Conservation (phyloP, 139 green algal genomes). For the Zygnema cylindricum region DNA sequence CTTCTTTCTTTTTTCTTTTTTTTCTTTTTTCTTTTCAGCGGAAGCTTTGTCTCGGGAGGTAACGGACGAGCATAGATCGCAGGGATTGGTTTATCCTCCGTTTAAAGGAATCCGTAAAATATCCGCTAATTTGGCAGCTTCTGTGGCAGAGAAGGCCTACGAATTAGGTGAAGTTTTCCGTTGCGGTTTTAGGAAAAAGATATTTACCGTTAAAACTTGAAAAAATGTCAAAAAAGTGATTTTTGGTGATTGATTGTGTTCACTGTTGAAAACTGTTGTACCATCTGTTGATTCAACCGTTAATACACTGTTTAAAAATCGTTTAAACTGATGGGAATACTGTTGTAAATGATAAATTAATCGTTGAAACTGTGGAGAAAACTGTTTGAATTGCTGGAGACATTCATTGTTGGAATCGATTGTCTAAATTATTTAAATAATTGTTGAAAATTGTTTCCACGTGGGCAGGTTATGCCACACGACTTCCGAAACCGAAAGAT, state of each 20-base stretch:
- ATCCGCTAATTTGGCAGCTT: conserved; percentile 33
- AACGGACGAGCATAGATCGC: conserved; percentile 45
- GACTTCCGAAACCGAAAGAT: neutral
- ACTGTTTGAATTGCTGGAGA: neutral
- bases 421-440: neutral
- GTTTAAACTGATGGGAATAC: neutral
- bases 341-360: neutral
- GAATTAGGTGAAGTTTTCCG: conserved; percentile 32
- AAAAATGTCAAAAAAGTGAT: neutral
- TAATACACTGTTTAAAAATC: neutral
- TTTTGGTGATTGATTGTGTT: too few species aligned
- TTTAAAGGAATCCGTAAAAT: conserved; percentile 41
- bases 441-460: neutral
- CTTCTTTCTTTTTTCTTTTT: too few species aligned
- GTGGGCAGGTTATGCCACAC: conserved; percentile 16
- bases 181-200: neutral
- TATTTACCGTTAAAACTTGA: neutral
- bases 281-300: neutral
- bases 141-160: conserved; percentile 44
- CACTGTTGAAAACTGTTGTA: too few species aligned
- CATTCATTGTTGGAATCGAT: too few species aligned
- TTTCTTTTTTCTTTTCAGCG: conserved; percentile 25
- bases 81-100: conserved; percentile 50
- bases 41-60: conserved; percentile 39
- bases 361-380: neutral